phyloP scores from a whole-genome alignment of 2,329 filamentous ascomycete genomes.

The Pseudogymnoascus destructans region DNA sequence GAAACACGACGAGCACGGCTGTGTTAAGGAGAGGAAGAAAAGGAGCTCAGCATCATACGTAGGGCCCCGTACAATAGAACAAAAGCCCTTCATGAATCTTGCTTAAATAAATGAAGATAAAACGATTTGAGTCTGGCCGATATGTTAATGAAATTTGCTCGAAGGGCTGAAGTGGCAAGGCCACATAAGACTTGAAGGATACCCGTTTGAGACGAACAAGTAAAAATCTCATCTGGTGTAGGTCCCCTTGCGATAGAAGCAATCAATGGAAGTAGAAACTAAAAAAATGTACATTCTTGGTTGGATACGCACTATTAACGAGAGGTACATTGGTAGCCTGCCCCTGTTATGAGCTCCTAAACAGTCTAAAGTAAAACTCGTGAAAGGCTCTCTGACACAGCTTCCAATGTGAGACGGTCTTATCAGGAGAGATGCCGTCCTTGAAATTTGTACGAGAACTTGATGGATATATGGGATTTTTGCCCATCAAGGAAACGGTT shows the following conservation, averaged over 20 bases:
- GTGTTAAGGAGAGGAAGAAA: too few species aligned
- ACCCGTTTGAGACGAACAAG: not conserved
- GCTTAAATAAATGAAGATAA: too few species aligned
- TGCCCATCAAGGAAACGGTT: not conserved
- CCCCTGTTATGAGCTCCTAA: too few species aligned
- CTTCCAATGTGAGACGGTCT: not conserved
- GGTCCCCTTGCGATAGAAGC: not conserved
- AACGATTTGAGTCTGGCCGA: too few species aligned
- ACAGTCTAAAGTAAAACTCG: not conserved
- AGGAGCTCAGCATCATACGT: too few species aligned
- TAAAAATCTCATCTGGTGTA: not conserved
- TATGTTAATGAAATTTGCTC: not conserved
- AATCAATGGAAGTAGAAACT: not conserved
- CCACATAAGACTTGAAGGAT: not conserved
- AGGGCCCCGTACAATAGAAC: too few species aligned
- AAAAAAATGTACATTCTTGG: not conserved
- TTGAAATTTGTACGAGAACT: not conserved
- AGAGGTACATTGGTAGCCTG: not conserved
- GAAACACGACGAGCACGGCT: too few species aligned
- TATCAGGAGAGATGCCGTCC: not conserved
- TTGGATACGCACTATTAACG: not conserved
- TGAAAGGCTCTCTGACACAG: not conserved
- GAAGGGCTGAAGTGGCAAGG: not conserved
- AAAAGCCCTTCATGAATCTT: too few species aligned
- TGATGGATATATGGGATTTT: not conserved